phyloP scores from a whole-genome alignment of 2,329 filamentous ascomycete genomes.

The Calycina herbarum region DNA sequence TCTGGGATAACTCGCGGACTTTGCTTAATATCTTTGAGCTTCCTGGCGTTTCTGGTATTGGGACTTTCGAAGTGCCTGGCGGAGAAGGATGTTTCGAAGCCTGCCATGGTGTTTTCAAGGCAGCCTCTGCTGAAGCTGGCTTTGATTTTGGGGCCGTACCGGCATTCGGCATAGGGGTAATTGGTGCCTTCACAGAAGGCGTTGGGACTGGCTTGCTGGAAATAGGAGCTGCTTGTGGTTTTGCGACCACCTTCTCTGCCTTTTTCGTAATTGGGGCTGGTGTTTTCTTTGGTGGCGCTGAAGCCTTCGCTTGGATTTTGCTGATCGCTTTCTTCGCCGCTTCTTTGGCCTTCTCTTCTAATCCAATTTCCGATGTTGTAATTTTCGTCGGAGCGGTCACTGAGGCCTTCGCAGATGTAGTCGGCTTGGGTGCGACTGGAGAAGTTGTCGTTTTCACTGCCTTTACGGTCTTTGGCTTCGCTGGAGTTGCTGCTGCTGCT shows the following conservation, averaged over 20 bases:
- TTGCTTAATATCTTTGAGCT: constrained; percentile 26
- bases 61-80: neutral
- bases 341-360: neutral
- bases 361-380: neutral
- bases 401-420: neutral
- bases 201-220: neutral
- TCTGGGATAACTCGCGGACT: constrained; percentile 24
- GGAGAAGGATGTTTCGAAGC: neutral
- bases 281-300: constrained; percentile 6
- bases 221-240: neutral
- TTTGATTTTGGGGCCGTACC: neutral
- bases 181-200: neutral
- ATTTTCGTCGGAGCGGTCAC: neutral
- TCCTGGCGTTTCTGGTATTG: constrained; percentile 14
- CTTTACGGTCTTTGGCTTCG: constrained; percentile 18
- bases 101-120: neutral
- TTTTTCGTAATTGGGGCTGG: neutral
- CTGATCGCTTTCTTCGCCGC: neutral
- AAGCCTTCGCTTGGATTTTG: neutral
- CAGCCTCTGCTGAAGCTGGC: neutral
- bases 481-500: constrained; percentile 17
- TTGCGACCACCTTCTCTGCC: neutral
- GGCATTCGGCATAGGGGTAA: neutral
- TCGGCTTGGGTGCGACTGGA: neutral
- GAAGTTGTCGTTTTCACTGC: constrained; percentile 16